Percentiles rank a stretch among this genome's conserved stretches.
Evolutionary conservation across 2,329 filamentous ascomycete genomes (phyloP).

Genomic region (Neophaeococcomyces aloes): DNA sequence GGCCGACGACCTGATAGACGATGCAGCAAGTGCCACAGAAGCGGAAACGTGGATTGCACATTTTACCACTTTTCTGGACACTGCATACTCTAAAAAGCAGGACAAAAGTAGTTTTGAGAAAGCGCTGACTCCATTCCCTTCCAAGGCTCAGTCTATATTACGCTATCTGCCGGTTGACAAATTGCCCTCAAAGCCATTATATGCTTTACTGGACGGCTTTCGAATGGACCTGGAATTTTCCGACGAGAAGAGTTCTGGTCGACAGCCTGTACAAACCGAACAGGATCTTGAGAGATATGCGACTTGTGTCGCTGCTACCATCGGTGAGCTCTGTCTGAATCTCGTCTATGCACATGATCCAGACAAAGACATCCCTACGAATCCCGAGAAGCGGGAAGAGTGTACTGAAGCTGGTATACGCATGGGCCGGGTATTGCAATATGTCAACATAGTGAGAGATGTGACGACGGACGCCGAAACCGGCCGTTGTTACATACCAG

Average conservation of each 20-base stretch:
- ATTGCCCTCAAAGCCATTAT: conserved; percentile 50
- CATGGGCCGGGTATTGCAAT: conserved; percentile 68
- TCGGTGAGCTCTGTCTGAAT: conserved; percentile 58
- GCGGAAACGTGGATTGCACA: conserved; percentile 50
- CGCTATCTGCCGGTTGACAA: conserved; percentile 47
- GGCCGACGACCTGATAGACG: conserved; percentile 62
- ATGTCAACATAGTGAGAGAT: conserved; percentile 66
- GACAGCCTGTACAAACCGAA: conserved; percentile 50
- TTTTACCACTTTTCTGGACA: conserved; percentile 47
- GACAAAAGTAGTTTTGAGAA: conserved; percentile 21
- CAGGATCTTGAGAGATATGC: conserved; percentile 53
- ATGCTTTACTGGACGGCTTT: conserved; percentile 57
- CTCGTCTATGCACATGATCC: conserved; percentile 50
- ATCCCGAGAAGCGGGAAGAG: conserved; percentile 19
- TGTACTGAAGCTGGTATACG: conserved; percentile 48
- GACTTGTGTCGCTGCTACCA: conserved; percentile 59
- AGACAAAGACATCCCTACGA: conserved; percentile 23
- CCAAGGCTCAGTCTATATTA: conserved; percentile 43
- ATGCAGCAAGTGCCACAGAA: conserved; percentile 44
- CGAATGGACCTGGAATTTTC: conserved; percentile 55
- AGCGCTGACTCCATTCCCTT: conserved; percentile 40
- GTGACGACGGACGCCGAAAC: conserved; percentile 57
- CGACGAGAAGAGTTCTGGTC: conserved; percentile 14
- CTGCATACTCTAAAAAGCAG: conserved; percentile 35
- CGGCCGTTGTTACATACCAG: conserved; percentile 58